A percentile compares a stretch with the other conserved stretches of the same genome.
phyloP scores from a whole-genome alignment of 2,329 filamentous ascomycete species.

The Botryotinia narcissicola region DNA sequence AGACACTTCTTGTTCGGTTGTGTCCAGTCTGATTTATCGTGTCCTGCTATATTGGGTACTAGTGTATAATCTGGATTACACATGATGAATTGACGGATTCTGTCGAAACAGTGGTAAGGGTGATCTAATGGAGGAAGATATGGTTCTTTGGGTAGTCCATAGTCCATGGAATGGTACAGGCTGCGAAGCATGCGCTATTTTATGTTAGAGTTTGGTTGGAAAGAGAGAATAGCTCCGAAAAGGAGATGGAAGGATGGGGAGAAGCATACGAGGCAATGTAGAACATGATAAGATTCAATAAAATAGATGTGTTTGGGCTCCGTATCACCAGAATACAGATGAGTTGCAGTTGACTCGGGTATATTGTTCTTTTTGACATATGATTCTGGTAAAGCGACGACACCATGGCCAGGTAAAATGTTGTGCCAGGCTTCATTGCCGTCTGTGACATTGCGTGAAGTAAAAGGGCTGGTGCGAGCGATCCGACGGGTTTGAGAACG shows the following conservation, averaged over 20 bases:
- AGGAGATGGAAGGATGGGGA: neutral
- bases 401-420: neutral
- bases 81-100: slow-evolving; percentile 21
- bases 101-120: slow-evolving; percentile 20
- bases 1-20: slow-evolving; percentile 5
- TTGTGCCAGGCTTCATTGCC: slow-evolving; percentile 6
- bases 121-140: neutral
- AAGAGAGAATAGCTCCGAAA: fast-evolving
- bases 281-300: slow-evolving; percentile 13
- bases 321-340: neutral
- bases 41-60: slow-evolving; percentile 7
- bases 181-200: slow-evolving; percentile 4
- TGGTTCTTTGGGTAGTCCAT: too few relatives aligned
- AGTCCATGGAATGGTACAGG: neutral
- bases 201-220: neutral
- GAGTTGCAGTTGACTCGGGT: neutral
- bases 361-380: neutral
- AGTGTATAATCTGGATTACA: slow-evolving; percentile 21
- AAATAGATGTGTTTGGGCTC: slow-evolving; percentile 13
- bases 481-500: neutral
- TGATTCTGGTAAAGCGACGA: neutral
- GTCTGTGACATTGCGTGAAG: neutral
- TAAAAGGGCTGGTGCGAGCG: neutral
- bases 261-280: slow-evolving; percentile 10
- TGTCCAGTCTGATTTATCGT: neutral